Conservation (phyloP, 495 filamentous ascomycete species). For the Penicillium paxilli region DNA sequence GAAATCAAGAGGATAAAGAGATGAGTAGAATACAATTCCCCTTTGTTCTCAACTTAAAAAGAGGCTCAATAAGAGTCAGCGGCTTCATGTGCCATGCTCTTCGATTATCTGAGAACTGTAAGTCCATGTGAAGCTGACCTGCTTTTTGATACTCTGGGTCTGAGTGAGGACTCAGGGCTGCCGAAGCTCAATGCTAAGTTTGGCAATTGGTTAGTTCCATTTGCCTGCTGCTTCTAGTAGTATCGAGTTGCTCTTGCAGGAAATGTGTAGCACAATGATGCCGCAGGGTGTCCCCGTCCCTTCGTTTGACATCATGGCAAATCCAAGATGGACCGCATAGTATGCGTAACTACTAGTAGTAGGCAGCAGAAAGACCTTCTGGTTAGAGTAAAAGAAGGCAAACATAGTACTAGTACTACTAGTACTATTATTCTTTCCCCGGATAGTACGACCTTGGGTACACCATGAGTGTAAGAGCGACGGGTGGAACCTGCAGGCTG, state of each 20-base stretch:
- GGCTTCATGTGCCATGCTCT: no score
- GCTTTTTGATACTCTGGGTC: no score
- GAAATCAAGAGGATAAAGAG: no score
- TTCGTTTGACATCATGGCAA: slow-evolving; percentile 18
- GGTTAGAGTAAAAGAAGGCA: neutral
- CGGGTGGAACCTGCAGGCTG: neutral
- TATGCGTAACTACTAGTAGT: no score
- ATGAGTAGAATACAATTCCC: no score
- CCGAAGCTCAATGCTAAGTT: slow-evolving; percentile 11
- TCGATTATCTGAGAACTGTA: no score
- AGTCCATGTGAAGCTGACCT: no score
- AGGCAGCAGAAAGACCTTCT: neutral
- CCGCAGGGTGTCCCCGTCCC: slow-evolving; percentile 10
- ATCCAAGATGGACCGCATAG: neutral
- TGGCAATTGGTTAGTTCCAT: neutral
- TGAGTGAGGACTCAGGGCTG: neutral
- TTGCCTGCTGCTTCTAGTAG: no score
- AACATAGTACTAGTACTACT: no score
- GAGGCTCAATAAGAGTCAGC: no score
- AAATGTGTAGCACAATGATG: slow-evolving; percentile 25
- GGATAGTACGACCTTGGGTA: neutral
- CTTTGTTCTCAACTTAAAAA: no score
- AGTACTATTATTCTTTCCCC: neutral
- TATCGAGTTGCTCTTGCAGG: neutral
- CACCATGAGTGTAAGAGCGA: neutral